phyloP scores from a whole-genome alignment of 116 monocot species.

The Phalaenopsis hybrid region DNA sequence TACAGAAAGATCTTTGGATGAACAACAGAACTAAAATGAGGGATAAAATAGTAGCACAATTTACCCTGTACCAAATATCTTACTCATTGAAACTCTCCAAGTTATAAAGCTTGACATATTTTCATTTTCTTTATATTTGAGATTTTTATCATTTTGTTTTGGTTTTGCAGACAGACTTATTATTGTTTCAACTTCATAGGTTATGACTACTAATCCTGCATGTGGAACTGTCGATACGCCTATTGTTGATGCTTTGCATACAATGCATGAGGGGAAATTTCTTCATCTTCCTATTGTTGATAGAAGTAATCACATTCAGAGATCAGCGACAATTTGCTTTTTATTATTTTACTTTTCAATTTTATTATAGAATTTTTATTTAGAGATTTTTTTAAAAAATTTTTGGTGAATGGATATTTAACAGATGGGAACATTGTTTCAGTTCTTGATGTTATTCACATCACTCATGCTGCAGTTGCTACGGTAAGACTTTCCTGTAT shows the following conservation, averaged over 20 bases:
- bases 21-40: not conserved
- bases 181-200: conserved; percentile 29
- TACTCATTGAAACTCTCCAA: not conserved
- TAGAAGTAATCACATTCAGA: conserved; percentile 41
- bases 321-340: not conserved
- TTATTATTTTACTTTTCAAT: not conserved
- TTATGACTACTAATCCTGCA: conserved; percentile 90
- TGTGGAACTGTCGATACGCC: conserved; percentile 76
- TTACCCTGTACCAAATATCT: not conserved
- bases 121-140: not conserved
- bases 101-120: not conserved
- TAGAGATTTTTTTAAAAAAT: not conserved
- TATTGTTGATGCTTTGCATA: conserved; percentile 91
- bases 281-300: conserved; percentile 91
- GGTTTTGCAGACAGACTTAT: not conserved
- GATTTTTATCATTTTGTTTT: not conserved
- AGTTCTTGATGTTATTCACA: too few species aligned
- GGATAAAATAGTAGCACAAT: not conserved
- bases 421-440: too few species aligned
- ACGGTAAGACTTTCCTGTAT: conserved; percentile 48
- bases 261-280: conserved; percentile 91
- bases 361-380: not conserved
- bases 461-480: conserved; percentile 38
- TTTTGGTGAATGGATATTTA: too few species aligned
- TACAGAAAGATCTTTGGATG: not conserved